These are phyloP conservation scores for Lachancea cidri DNA, from an alignment of 805 yeast genomes.

Conservation along the genomic window DNA sequence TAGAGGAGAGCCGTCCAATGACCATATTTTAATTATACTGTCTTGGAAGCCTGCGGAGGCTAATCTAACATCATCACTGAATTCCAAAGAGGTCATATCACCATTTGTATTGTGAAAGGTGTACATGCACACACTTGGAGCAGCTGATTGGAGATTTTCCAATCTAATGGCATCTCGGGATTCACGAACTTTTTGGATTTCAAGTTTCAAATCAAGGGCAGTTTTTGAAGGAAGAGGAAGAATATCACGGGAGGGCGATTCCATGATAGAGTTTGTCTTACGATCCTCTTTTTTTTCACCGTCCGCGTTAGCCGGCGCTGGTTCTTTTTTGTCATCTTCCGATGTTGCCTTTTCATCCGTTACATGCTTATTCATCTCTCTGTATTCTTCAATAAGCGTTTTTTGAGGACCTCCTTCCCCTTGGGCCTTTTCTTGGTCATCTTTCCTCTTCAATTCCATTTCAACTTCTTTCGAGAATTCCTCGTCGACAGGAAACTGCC, in stretches of 20 bases:
- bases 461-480: conserved; percentile 81
- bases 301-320: conserved; percentile 13
- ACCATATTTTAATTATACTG: conserved; percentile 86
- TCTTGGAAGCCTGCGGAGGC: conserved; percentile 96
- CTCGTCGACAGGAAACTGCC: conserved; percentile 79
- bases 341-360: conserved; percentile 8
- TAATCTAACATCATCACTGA: conserved; percentile 79
- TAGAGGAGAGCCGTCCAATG: conserved; percentile 84
- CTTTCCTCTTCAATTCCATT: conserved; percentile 74
- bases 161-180: conserved; percentile 68
- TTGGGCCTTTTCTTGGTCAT: conserved; percentile 51
- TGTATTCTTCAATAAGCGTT: conserved; percentile 61
- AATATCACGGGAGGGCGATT: conserved; percentile 67
- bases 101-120: conserved; percentile 94
- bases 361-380: conserved; percentile 34
- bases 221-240: conserved; percentile 86
- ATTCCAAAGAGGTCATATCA: conserved; percentile 79
- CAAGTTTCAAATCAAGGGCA: conserved; percentile 71
- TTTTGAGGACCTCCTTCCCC: conserved; percentile 32
- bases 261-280: conserved; percentile 35
- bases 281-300: conserved; percentile 13
- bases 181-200: conserved; percentile 74
- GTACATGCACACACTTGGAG: conserved; percentile 96
- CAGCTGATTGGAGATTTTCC: conserved; percentile 65
- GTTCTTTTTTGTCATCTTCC: conserved; percentile 21